These are phyloP conservation scores for Pleodorina starrii DNA, from an alignment of 139 green algal genomes.

Conservation along the genomic window DNA sequence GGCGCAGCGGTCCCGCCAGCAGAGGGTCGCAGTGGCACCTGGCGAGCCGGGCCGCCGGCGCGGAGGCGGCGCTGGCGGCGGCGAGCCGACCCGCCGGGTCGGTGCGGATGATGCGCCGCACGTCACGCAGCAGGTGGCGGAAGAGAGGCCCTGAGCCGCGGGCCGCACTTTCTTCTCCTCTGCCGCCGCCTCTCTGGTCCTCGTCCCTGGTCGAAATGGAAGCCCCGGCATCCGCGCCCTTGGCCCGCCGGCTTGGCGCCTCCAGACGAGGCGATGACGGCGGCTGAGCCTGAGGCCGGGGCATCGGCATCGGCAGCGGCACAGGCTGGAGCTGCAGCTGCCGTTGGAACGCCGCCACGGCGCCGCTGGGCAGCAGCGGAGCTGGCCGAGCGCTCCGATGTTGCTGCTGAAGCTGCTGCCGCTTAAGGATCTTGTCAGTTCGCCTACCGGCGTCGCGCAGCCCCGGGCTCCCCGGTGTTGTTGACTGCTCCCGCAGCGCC, in stretches of 20 bases:
- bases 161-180: too few relatives aligned
- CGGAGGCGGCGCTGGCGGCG: slow-evolving; percentile 15
- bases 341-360: neutral
- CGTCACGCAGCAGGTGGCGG: neutral
- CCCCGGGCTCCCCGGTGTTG: too few relatives aligned
- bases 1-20: neutral
- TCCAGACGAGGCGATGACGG: neutral
- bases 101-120: neutral
- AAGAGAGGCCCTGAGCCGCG: neutral
- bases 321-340: slow-evolving; percentile 4
- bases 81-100: slow-evolving; percentile 1
- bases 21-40: neutral
- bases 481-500: too few relatives aligned
- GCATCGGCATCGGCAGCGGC: neutral
- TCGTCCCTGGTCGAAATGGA: too few relatives aligned
- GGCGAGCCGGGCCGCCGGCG: neutral
- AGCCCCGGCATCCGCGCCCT: too few relatives aligned
- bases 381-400: neutral
- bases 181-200: too few relatives aligned
- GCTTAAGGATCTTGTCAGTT: too few relatives aligned
- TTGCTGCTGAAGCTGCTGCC: neutral
- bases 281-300: neutral
- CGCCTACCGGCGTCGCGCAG: too few relatives aligned
- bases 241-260: neutral
- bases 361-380: neutral